Percentiles rank a stretch among this genome's conserved stretches.
phyloP scores from a whole-genome alignment of 495 filamentous ascomycete genomes.

The Penicillium steckii region DNA sequence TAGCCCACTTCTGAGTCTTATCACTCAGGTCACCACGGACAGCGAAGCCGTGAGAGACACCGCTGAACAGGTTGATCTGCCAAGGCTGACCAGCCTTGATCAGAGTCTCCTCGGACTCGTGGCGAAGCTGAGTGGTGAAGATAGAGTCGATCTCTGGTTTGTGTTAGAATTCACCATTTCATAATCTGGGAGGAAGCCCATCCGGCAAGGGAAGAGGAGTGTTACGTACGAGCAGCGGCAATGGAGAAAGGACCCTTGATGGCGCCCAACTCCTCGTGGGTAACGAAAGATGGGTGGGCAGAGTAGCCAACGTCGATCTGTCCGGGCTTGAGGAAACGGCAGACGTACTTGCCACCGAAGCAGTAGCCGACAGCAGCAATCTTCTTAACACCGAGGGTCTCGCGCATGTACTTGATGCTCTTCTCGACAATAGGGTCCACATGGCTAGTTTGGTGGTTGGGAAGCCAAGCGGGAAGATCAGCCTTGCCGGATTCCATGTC shows the following conservation, averaged over 20 bases:
- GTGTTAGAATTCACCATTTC: neutral
- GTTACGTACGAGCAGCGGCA: constrained; percentile 62
- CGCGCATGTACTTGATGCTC: constrained; percentile 58
- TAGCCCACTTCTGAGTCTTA: constrained; percentile 66
- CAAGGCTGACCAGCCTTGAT: constrained; percentile 64
- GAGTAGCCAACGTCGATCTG: constrained; percentile 64
- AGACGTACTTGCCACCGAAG: constrained; percentile 48
- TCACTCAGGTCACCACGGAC: constrained; percentile 64
- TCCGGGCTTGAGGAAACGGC: constrained; percentile 44
- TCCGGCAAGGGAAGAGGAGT: too few relatives aligned
- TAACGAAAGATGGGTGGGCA: constrained; percentile 78
- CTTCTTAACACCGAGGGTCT: constrained; percentile 58
- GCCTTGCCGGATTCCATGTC: constrained; percentile 58
- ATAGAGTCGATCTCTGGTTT: constrained; percentile 69
- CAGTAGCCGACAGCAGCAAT: constrained; percentile 60
- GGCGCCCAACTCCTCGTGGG: constrained; percentile 69
- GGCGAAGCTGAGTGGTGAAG: constrained; percentile 74
- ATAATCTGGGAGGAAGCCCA: too few relatives aligned
- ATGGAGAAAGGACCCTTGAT: constrained; percentile 74
- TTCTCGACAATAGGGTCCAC: constrained; percentile 66
- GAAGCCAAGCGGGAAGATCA: constrained; percentile 60
- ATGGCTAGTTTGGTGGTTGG: constrained; percentile 52
- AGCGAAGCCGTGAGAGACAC: constrained; percentile 78
- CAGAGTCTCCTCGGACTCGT: constrained; percentile 59
- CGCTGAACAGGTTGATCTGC: constrained; percentile 79